Evolutionary conservation across 768 basidiomycete species (phyloP), one percentile per base, ranked within the genome.

Genomic region (Exsudoporus frostii): DNA sequence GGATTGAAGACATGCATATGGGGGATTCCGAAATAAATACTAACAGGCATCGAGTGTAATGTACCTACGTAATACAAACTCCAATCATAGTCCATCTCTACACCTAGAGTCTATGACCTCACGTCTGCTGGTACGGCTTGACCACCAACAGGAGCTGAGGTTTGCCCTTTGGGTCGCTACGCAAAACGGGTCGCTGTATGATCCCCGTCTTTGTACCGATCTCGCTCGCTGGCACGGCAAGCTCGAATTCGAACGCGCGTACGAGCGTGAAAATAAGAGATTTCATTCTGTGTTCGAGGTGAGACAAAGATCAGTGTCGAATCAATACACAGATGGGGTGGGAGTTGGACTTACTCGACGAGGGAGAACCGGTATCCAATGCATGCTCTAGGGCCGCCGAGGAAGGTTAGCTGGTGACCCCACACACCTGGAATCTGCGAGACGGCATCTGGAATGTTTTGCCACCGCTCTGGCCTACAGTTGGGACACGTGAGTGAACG

Each of bases 341-440:
- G 37, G 20, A 29, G 38, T 22, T 8, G 6, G 33, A 75, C 80
- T 43, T 57, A 83, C 80, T 84, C 83, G 19, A 79, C 68, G 19
- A 86, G 64, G 25, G 86, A 74, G 61, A 88, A 86, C 10, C 81
- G 77, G 63, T 81, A 88, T 1, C 85, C 85, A 36, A 88, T 87
- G 58, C 86, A 89, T 7, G 84, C 76, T 29, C 78, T 75, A 17
- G 82, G 80, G 2, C 86, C 86, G 24, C 82, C 83, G 3, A 85
- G 62, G 75, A 89, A 89, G 0, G 80, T 76, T 33, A 86, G 62
- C 47, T 81, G 64, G 59, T 84, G 77, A 5, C 79, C 74, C 78
- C 79, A 86, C 0, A 87, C 75, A 1, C 85, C 82, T 14, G 86
- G 86, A 27, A 87, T 71, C 0, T 64, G 51, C 1, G 63, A 61